Conservation (phyloP, 2,329 filamentous ascomycete genomes). For the Microcera coccophila region DNA sequence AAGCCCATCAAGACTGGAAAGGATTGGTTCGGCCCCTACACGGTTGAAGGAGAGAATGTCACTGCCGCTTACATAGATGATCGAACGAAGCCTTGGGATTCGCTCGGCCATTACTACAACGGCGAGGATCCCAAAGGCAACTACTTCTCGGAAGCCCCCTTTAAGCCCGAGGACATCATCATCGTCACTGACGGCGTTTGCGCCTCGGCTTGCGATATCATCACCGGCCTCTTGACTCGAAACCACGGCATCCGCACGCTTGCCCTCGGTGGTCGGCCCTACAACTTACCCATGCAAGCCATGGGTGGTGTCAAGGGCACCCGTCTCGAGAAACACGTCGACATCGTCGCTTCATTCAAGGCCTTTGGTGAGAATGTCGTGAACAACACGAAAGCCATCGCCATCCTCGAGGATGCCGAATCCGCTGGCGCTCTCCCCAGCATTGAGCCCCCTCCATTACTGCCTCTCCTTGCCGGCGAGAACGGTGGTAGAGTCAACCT, state of each 20-base stretch:
- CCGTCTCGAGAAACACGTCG: slow-evolving; percentile 16
- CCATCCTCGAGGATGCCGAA: slow-evolving; percentile 10
- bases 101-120: slow-evolving; percentile 15
- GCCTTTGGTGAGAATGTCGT: slow-evolving; percentile 10
- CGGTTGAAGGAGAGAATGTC: slow-evolving; percentile 16
- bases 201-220: slow-evolving; percentile 21
- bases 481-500: slow-evolving; percentile 19
- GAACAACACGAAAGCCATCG: slow-evolving; percentile 7
- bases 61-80: slow-evolving; percentile 18
- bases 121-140: slow-evolving; percentile 13
- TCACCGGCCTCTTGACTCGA: slow-evolving; percentile 33
- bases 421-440: slow-evolving; percentile 14
- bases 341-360: slow-evolving; percentile 9
- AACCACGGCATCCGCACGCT: slow-evolving; percentile 33
- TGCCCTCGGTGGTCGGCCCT: slow-evolving; percentile 58
- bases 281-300: slow-evolving; percentile 53
- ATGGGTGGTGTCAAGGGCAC: slow-evolving; percentile 63
- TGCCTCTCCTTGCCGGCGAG: slow-evolving; percentile 33
- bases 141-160: slow-evolving; percentile 14
- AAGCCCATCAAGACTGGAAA: slow-evolving; percentile 16
- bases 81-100: slow-evolving; percentile 11
- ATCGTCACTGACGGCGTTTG: slow-evolving; percentile 23
- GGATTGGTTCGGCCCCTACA: slow-evolving; percentile 23
- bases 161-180: slow-evolving; percentile 24
- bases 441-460: slow-evolving; percentile 13